Conservation (phyloP, 371 early-diverging fungal genomes). For the Lichtheimia ornata region DNA sequence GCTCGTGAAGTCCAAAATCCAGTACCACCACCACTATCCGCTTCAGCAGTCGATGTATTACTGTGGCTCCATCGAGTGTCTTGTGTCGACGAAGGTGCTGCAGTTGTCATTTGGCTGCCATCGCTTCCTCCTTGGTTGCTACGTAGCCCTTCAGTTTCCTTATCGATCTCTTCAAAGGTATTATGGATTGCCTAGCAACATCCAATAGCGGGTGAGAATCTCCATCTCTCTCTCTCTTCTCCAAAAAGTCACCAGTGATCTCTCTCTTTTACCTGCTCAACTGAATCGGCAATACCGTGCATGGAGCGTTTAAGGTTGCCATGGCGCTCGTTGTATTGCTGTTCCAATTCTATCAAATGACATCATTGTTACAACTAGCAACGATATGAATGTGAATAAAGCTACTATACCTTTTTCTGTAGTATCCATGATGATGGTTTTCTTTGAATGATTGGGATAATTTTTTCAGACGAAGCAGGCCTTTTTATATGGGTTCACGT, state of each 20-base stretch:
- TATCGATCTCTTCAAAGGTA: slow-evolving; percentile 4
- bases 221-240: background rate
- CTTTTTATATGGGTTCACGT: background rate
- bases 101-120: background rate
- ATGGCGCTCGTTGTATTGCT: slow-evolving; percentile 7
- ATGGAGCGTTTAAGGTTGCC: slow-evolving; percentile 3
- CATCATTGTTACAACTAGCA: background rate
- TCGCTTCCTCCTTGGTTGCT: background rate
- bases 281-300: slow-evolving; percentile 2
- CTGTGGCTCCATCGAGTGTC: background rate
- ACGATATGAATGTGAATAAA: background rate
- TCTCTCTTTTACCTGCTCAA: slow-evolving; percentile 4
- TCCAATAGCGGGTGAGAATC: background rate
- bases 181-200: slow-evolving; percentile 8
- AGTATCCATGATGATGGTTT: slow-evolving; percentile 11
- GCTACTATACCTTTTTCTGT: slow-evolving; percentile 7
- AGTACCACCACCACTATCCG: background rate
- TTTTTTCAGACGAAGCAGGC: background rate
- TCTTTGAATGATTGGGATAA: background rate
- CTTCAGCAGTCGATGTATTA: background rate
- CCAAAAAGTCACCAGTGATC: background rate
- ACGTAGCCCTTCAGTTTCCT: background rate
- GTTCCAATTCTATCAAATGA: slow-evolving; percentile 8
- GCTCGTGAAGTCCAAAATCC: background rate
- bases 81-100: background rate